Base-by-base conservation (phyloP, 225 moss, liverwort and hornwort species). In the Pleurozium schreberi region DNA sequence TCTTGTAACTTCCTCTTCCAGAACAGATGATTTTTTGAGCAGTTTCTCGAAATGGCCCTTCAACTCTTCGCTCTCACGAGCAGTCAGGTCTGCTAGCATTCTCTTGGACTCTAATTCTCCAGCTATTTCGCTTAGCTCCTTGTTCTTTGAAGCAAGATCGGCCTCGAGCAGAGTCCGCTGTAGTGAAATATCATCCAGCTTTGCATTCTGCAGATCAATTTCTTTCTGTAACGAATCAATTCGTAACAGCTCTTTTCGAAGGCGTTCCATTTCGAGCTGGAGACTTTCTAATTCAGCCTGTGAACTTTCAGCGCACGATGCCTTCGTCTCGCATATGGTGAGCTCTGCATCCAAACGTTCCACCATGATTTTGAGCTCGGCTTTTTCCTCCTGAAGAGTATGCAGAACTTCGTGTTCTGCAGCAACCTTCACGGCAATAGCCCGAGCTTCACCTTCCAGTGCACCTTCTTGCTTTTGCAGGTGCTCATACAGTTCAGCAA, bases 1-100 rank as follows among this genome's bases (percentile, higher is more conserved):
- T 45, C 93, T 95, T 23, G 88, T 75, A 64, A 95, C 90, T 87
- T 96, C 98, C 49, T 93, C 94, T 67, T 96, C 96, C 89, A 96
- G 83, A n/a, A 60, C 92, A 55, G 94, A 89, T 84, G 88, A 90
- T 60, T 90, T 93, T 90, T 52, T 83, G 80, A 92, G 75, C 90
- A 92, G 85, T 80, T 93, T 71, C 86, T 90, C 83, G 64, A 91
- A 90, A 74, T 91, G 85, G 59, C 33, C 77, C 85, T 87, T 76
- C 81, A 92, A 84, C 80, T 89, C 75, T 83, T 87, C 85, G 89
- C 91, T 93, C 82, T 93, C 90, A 55, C 83, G 69, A 68, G 91
- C n/a, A 88, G 87, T 88, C 76, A 79, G 86, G 25, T 88, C 93
- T 84, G 92, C 91, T 49, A 77, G 78, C 38, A 80, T 66, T 64